Evolutionary conservation across 1,139 yeast genomes (phyloP), one percentile per base, ranked within the genome.

Genomic region (Pneumocystis sp.): DNA sequence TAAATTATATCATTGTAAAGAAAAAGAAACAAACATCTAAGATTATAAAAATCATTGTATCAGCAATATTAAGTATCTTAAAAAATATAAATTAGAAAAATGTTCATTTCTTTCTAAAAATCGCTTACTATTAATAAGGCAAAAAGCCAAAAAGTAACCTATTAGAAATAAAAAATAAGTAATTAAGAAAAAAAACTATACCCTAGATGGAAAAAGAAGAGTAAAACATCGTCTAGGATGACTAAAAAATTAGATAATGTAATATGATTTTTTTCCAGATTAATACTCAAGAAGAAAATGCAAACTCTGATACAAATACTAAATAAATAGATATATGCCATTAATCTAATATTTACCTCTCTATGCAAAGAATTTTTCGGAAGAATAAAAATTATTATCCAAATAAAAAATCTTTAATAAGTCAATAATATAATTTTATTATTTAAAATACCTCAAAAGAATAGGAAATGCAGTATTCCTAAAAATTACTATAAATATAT

Each of bases 221-320:
- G 97, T 91, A 73, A 93, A 93, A 74, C 97, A 93, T 72, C 98
- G 87, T 72, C 98, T 85, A 0, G 98, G 98, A 73, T 93, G 98
- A 71, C 91, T 97, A 12, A 50, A 50, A 25, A 50, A 50, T 63
- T 93, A 79, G 66, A 93, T 75, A 37, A 37, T 42, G 31, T 35
- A 37, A 31, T 59, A 8, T 59, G 40, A 42, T 21, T 25, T 21
- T 8, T 59, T 12, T 37, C 19, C 15, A 59, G 19, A 1, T 31
- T 59, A 39, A 59, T 59, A 59, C 61, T 59, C 62, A 61, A 61
- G 61, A 61, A 61, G 63, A 56, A 44, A 61, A 29, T 50, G 21
- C 17, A 61, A 37, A 61, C 61, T 29, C 63, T 39, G 25, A 25
- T 10, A 19, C 8, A 6, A 44, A 10, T 50, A 25, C 8, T 50